A percentile compares a stretch with the other conserved stretches of the same genome.
Evolutionary conservation across 257 asterid genomes (phyloP).

Genomic region (Solanum tarapatanum): DNA sequence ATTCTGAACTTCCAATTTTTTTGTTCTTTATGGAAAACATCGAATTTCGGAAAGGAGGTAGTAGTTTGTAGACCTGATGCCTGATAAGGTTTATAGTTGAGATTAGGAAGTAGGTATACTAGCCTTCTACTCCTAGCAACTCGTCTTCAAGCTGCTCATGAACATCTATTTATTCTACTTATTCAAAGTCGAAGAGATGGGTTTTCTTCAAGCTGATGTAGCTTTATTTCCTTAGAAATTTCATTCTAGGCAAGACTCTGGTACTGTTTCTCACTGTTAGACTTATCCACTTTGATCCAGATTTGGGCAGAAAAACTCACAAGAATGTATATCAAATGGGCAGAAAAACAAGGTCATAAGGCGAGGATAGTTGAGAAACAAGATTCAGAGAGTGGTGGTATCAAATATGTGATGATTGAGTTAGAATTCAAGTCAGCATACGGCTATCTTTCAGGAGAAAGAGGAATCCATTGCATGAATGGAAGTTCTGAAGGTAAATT

Average conservation of each 20-base stretch:
- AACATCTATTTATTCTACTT: background rate
- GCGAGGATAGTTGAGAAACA: constrained; percentile 58
- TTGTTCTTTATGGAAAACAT: background rate
- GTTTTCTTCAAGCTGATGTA: background rate
- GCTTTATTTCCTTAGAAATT: background rate
- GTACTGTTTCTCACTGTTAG: background rate
- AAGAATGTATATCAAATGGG: constrained; percentile 75
- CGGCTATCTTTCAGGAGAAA: constrained; percentile 71
- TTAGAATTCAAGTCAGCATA: constrained; percentile 57
- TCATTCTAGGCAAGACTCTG: background rate
- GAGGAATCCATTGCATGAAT: constrained; percentile 51
- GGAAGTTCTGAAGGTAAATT: constrained; percentile 17
- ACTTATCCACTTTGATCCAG: constrained; percentile 24
- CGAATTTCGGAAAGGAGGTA: background rate
- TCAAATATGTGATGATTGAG: constrained; percentile 47
- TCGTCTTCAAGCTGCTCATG: background rate
- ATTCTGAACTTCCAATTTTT: background rate
- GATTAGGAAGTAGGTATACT: background rate
- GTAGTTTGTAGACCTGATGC: background rate
- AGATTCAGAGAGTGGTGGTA: constrained; percentile 31
- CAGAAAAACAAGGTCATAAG: constrained; percentile 52
- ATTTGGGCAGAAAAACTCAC: constrained; percentile 50
- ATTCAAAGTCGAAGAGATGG: background rate
- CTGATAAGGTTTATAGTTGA: background rate
- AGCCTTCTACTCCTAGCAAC: background rate